These are phyloP conservation scores for Scytalidium sp. DNA, from an alignment of 2,329 filamentous ascomycete species.

Conservation along the genomic window DNA sequence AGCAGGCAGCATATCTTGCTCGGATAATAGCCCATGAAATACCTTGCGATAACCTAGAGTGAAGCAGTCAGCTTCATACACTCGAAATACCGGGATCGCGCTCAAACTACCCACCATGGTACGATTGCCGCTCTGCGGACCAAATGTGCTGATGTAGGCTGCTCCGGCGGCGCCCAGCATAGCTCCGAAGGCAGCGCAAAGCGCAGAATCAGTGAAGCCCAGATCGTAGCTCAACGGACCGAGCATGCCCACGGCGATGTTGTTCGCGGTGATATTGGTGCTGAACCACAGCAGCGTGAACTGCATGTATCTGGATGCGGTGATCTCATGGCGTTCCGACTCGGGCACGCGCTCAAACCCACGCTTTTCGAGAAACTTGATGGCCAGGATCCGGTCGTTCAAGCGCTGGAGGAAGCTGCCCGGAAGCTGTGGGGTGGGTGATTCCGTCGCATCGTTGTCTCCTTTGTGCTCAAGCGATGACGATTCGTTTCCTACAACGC, in stretches of 20 bases:
- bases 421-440: background rate
- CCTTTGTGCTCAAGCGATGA: background rate
- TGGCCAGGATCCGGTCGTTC: background rate
- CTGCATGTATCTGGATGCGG: background rate
- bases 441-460: background rate
- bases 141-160: slow-evolving; percentile 1
- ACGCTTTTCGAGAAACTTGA: background rate
- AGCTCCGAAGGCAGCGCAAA: slow-evolving; percentile 47
- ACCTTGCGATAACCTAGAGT: slow-evolving; percentile 51
- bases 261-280: slow-evolving; percentile 59
- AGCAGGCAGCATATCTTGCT: slow-evolving; percentile 60
- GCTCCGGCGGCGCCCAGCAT: background rate
- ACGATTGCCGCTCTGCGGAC: background rate
- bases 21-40: slow-evolving; percentile 62
- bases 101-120: slow-evolving; percentile 37
- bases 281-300: slow-evolving; percentile 49
- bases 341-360: background rate
- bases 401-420: background rate
- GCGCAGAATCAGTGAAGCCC: slow-evolving; percentile 50
- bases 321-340: background rate
- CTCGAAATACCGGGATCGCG: background rate
- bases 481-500: background rate
- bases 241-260: slow-evolving; percentile 59
- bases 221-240: slow-evolving; percentile 55
- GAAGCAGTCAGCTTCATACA: background rate